Base-by-base conservation (phyloP, 495 filamentous ascomycete species). In the Copromyces sp. region DNA sequence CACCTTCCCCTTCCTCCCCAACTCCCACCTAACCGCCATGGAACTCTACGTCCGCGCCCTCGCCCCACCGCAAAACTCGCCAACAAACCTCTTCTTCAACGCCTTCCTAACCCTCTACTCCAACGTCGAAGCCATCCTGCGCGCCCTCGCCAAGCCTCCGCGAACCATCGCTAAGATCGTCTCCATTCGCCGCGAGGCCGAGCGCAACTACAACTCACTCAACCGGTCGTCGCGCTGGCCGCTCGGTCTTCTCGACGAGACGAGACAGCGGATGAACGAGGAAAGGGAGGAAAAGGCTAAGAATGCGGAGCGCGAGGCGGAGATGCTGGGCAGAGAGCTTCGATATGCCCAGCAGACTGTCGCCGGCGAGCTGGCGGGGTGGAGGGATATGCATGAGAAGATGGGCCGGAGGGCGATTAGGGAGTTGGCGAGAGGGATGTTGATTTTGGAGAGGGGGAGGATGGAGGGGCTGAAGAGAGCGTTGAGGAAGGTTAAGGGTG, bases 291-390 rank as follows among this genome's bases (percentile, higher is more conserved):
- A 92, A 69, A 93, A 91, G 77, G 91, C 91, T 37, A 85, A 85
- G 65, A 87, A 88, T 35, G 86, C 85, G 16, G 86, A 90, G 74
- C 79, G 83, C 20, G 92, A 97, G 75, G 82, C 91, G 9, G 84
- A 88, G 41, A 85, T 84, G 35, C 79, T 97, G 20, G 89, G 90
- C 0, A 87, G 88, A 68, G 96, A 99, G 78, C 80, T 99, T 24
- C 83, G 92, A 41, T 98, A 96, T 79, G 97, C 94, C 69, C 94
- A 97, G 81, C 92, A 94, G 80, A 93, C 94, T 11, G 94, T 98
- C 7, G 95, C 96, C 14, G 85, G 89, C 9, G 96, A 99, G 80
- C 79, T 99, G 73, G 95, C 95, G 1, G 94, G 93, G 3, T 98
- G 95, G 92, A 93, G 97, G 76, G 93, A 95, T 16, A 89, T 93